These are phyloP conservation scores for Phytophthora pistaciae DNA, from an alignment of 352 stramenopile species.

Conservation along the genomic window DNA sequence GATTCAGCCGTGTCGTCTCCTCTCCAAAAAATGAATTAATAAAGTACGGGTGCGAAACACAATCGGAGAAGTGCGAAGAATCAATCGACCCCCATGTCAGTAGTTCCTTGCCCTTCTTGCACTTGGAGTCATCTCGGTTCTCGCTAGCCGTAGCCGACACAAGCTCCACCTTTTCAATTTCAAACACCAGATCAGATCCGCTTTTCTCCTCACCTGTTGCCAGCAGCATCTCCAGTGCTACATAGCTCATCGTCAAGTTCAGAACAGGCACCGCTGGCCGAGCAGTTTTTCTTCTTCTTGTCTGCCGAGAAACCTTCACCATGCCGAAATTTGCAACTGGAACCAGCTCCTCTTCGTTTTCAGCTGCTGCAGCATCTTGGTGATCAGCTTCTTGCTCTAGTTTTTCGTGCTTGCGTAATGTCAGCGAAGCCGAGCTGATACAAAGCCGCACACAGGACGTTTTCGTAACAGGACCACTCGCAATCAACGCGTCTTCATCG, in stretches of 20 bases:
- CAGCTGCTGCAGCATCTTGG: constrained; percentile 22
- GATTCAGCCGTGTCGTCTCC: constrained; percentile 54
- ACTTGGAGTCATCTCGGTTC: constrained; percentile 36
- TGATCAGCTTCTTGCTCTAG: constrained; percentile 18
- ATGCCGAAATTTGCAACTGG: constrained; percentile 87
- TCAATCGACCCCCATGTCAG: constrained; percentile 61
- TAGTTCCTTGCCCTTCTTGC: constrained; percentile 42
- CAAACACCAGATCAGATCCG: constrained; percentile 66
- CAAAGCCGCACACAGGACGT: constrained; percentile 65
- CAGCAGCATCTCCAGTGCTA: constrained; percentile 58
- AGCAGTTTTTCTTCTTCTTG: constrained; percentile 54
- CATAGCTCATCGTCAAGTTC: constrained; percentile 57
- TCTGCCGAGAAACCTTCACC: constrained; percentile 64
- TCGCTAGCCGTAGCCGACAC: constrained; percentile 38
- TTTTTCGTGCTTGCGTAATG: constrained; percentile 65
- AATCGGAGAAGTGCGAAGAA: constrained; percentile 51
- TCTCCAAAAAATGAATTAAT: constrained; percentile 76
- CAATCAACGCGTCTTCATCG: constrained; percentile 17
- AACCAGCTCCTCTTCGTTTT: constrained; percentile 61
- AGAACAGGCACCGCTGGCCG: constrained; percentile 71
- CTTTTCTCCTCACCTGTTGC: constrained; percentile 37
- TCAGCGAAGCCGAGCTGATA: constrained; percentile 66
- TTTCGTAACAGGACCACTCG: constrained; percentile 32
- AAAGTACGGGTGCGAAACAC: constrained; percentile 82
- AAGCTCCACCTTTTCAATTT: constrained; percentile 75